Evolutionary conservation across 2,329 filamentous ascomycete genomes (phyloP), one percentile per base, ranked within the genome.

Genomic region (Xylaria sp.): DNA sequence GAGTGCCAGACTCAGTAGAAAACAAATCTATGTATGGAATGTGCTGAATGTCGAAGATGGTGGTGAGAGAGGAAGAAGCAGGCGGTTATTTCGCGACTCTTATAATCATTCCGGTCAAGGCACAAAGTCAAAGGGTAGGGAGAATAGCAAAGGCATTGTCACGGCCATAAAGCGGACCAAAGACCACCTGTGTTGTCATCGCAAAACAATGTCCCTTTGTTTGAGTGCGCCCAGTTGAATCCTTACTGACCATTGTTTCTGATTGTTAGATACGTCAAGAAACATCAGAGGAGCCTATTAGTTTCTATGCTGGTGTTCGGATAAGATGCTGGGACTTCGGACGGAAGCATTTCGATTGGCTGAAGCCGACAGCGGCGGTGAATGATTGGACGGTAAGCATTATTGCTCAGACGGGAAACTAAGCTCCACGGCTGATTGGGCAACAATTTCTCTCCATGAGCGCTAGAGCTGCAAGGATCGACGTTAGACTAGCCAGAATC

Each of bases 1-100:
- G 72, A 72, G 72, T 72, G 48, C 72, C 72, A 62, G 72, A 67
- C 72, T 72, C 68, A 25, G 37, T 23, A 59, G 25, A 34, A 58
- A 34, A 58, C 12, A 61, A 66, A 58, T 64, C 12, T 34, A 68
- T 25, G 37, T 51, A 51, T n/a, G 6, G 34, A 62, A 25, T 58
- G 39, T 20, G 10, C 7, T 15, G 7, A 58, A 20, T 62, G 39
- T 62, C 34, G 28, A 67, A 55, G 34, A 4, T 32, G 50, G 13
- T 58, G 57, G 61, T 41, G 67, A 46, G 18, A 46, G 20, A 37
- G 41, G 46, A 58, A 60, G 23, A 34, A 55, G 20, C 41, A 34
- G 18, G 48, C 34, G 59, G 62, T 52, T 15, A 34, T 61, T 32
- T n/a, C 50, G 23, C 18, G n/a, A 13, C 41, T 65, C 37, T 65